phyloP scores from a whole-genome alignment of 345 rosid species.

The Eucalyptus pauciflora region DNA sequence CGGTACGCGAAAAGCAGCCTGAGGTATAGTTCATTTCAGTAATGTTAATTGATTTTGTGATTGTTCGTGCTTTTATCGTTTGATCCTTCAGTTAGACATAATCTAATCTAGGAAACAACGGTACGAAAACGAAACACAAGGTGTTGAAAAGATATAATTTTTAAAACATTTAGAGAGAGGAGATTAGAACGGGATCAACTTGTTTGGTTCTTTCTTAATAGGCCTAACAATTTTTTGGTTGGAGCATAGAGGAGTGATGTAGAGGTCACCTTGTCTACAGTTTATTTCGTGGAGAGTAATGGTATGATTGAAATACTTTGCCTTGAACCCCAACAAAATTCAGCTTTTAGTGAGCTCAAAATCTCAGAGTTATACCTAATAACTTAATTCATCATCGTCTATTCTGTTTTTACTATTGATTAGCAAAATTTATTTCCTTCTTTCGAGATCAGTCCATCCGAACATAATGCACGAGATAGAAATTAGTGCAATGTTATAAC shows the following conservation, averaged over 20 bases:
- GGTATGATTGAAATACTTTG: neutral
- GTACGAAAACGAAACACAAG: neutral
- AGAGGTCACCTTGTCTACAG: neutral
- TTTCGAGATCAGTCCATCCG: neutral
- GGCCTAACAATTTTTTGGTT: neutral
- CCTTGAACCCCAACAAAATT: neutral
- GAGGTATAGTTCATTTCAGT: too few relatives aligned
- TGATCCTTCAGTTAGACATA: too few relatives aligned
- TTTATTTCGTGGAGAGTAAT: neutral
- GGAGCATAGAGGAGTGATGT: neutral
- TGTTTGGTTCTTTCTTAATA: too few relatives aligned
- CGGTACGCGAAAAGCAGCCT: too few relatives aligned
- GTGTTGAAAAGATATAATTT: too few relatives aligned
- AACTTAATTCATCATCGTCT: neutral
- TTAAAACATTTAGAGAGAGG: too few relatives aligned
- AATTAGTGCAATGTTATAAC: neutral
- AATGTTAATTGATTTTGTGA: too few relatives aligned
- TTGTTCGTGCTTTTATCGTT: too few relatives aligned
- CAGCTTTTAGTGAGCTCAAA: neutral
- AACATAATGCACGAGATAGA: neutral
- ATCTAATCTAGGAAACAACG: too few relatives aligned
- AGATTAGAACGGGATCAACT: too few relatives aligned
- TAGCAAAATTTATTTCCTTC: neutral
- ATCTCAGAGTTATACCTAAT: neutral
- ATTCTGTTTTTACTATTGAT: neutral